phyloP scores from a whole-genome alignment of 805 yeast species.

The Candida broadrunensis region DNA sequence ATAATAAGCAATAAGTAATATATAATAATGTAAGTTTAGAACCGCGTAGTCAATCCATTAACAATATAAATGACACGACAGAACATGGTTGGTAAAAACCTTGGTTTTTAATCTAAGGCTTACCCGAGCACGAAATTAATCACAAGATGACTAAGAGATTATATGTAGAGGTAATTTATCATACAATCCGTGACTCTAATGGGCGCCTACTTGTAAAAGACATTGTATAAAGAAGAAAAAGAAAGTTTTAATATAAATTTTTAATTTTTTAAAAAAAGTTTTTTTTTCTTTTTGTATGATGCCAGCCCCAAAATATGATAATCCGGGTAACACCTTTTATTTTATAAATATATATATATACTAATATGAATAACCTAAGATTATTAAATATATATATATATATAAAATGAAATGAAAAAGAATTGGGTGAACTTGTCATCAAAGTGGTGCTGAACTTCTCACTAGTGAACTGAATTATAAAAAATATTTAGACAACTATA shows the following conservation, averaged over 20 bases:
- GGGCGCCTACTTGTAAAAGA: constrained; percentile 70
- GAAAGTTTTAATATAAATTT: constrained; percentile 5
- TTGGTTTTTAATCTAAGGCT: constrained; percentile 75
- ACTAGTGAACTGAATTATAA: too few species aligned
- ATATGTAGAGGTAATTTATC: constrained; percentile 43
- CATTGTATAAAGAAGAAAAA: constrained; percentile 37
- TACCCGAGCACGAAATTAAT: constrained; percentile 85
- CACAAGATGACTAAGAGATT: constrained; percentile 43
- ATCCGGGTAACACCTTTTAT: constrained; percentile 19
- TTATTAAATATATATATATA: too few species aligned
- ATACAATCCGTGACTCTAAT: constrained; percentile 67
- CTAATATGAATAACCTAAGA: too few species aligned
- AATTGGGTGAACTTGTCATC: too few species aligned
- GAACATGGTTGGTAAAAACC: constrained; percentile 51
- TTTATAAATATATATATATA: neutral
- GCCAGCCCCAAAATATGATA: neutral
- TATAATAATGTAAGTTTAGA: constrained; percentile 58
- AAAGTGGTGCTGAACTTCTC: too few species aligned
- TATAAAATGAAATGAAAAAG: too few species aligned
- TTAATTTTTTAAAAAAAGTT: neutral
- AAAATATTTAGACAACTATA: too few species aligned
- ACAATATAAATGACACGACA: constrained; percentile 49
- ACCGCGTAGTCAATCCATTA: constrained; percentile 63
- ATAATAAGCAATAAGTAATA: neutral
- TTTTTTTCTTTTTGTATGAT: neutral